These are phyloP conservation scores for Spergularia marina DNA, from an alignment of 148 eudicot species.

Conservation along the genomic window DNA sequence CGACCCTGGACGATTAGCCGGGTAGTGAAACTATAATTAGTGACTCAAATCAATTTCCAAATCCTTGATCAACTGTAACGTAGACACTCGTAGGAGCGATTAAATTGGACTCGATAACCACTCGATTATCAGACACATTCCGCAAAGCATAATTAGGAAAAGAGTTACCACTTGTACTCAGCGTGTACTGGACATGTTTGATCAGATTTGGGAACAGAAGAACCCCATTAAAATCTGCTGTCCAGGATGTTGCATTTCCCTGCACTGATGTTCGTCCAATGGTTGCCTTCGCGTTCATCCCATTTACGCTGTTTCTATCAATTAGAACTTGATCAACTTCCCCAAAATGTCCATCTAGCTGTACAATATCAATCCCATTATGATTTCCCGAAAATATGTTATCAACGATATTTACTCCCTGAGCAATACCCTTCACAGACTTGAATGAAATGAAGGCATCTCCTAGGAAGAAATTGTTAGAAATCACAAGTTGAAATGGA, in stretches of 20 bases:
- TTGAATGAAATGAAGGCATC: slow-evolving; percentile 59
- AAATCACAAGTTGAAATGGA: slow-evolving; percentile 68
- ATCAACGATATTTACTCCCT: slow-evolving; percentile 65
- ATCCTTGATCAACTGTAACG: slow-evolving; percentile 69
- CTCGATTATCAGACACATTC: slow-evolving; percentile 53
- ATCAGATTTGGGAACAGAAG: slow-evolving; percentile 67
- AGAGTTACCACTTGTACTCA: slow-evolving; percentile 28
- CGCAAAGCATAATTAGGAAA: slow-evolving; percentile 61
- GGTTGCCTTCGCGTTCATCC: slow-evolving; percentile 70
- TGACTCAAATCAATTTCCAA: slow-evolving; percentile 16
- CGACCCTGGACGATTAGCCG: not conserved
- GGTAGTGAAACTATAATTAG: not conserved
- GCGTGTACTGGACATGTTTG: slow-evolving; percentile 56
- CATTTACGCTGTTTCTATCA: slow-evolving; percentile 58
- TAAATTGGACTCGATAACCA: slow-evolving; percentile 53
- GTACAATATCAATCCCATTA: slow-evolving; percentile 62
- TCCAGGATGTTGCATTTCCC: slow-evolving; percentile 63
- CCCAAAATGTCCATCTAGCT: slow-evolving; percentile 53
- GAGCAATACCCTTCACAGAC: slow-evolving; percentile 52
- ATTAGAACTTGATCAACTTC: slow-evolving; percentile 56
- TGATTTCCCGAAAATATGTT: slow-evolving; percentile 77
- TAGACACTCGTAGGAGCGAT: slow-evolving; percentile 45
- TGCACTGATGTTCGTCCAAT: slow-evolving; percentile 40
- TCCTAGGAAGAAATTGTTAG: slow-evolving; percentile 70
- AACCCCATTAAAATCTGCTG: slow-evolving; percentile 47